Evolutionary conservation across 1,284 basidiomycete species (phyloP).

Genomic region (Malassezia brasiliensis): DNA sequence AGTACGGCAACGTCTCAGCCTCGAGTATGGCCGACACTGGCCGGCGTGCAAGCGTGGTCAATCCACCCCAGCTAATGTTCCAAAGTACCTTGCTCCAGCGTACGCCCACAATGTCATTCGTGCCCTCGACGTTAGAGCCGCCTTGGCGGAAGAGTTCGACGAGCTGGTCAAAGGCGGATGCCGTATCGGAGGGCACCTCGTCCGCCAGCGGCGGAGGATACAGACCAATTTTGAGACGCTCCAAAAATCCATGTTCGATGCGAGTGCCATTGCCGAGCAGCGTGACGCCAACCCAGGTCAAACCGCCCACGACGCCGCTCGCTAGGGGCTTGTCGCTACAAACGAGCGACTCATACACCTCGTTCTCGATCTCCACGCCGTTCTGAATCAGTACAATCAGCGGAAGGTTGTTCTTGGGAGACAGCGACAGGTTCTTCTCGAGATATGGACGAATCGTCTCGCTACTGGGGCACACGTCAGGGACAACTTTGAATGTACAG

Average conservation of each 20-base stretch:
- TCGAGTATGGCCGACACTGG: slow-evolving; percentile 49
- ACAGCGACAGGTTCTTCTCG: slow-evolving; percentile 28
- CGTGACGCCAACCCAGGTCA: slow-evolving; percentile 52
- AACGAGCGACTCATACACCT: slow-evolving; percentile 57
- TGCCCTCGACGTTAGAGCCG: slow-evolving; percentile 48
- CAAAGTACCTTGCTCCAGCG: slow-evolving; percentile 52
- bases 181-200: not conserved
- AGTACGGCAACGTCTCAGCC: slow-evolving; percentile 44
- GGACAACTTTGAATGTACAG: slow-evolving; percentile 63
- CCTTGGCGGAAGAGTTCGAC: slow-evolving; percentile 27
- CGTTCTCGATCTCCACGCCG: slow-evolving; percentile 63
- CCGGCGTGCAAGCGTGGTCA: slow-evolving; percentile 50
- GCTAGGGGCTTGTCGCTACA: slow-evolving; percentile 20
- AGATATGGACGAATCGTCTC: slow-evolving; percentile 58
- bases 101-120: slow-evolving; percentile 51
- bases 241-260: slow-evolving; percentile 25
- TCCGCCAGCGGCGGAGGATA: slow-evolving; percentile 20
- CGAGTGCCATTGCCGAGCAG: slow-evolving; percentile 23
- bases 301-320: slow-evolving; percentile 40
- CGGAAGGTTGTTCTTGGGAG: slow-evolving; percentile 48
- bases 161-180: not conserved
- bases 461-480: slow-evolving; percentile 59
- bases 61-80: slow-evolving; percentile 41
- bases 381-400: slow-evolving; percentile 66
- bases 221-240: slow-evolving; percentile 49